Evolutionary conservation across 495 filamentous ascomycete species (phyloP).

Genomic region (Podospora didyma): DNA sequence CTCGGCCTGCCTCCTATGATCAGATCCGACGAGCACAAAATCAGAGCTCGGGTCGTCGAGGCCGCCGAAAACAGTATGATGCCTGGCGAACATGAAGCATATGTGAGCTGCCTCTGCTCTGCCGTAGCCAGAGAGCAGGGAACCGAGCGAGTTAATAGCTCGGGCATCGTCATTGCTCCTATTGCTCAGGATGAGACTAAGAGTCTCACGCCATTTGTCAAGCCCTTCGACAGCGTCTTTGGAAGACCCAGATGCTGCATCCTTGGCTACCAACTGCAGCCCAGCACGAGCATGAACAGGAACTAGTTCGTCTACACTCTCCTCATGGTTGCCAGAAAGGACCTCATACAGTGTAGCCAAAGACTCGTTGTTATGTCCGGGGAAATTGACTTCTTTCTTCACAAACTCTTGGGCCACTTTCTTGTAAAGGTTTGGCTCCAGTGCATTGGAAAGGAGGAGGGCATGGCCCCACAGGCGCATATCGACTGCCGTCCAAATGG

Average conservation of each 20-base stretch:
- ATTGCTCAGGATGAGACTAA: conserved; percentile 82
- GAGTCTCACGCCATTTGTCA: conserved; percentile 89
- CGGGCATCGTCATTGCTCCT: conserved; percentile 72
- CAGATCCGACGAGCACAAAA: conserved; percentile 78
- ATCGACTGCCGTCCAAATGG: conserved; percentile 93
- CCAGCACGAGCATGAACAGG: conserved; percentile 88
- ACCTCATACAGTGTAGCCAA: conserved; percentile 88
- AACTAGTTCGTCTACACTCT: conserved; percentile 95
- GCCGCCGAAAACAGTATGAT: conserved; percentile 65
- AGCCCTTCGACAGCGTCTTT: conserved; percentile 79
- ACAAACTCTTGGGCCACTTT: conserved; percentile 94
- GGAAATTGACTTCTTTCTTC: conserved; percentile 79
- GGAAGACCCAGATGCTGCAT: conserved; percentile 53
- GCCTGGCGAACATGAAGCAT: conserved; percentile 63
- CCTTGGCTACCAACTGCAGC: conserved; percentile 78
- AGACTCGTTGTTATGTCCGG: conserved; percentile 72
- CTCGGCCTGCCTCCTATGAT: conserved; percentile 63
- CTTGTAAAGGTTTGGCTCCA: conserved; percentile 67
- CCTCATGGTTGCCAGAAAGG: conserved; percentile 89
- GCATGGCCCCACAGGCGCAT: conserved; percentile 94
- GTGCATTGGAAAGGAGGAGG: conserved; percentile 82
- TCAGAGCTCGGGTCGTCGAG: conserved; percentile 75
- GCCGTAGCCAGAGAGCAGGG: conserved; percentile 79
- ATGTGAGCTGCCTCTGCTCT: conserved; percentile 87
- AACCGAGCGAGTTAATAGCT: conserved; percentile 75